A percentile compares a stretch with the other conserved stretches of the same genome.
Conservation (phyloP, 805 yeast genomes). For the Starmera amethionina region DNA sequence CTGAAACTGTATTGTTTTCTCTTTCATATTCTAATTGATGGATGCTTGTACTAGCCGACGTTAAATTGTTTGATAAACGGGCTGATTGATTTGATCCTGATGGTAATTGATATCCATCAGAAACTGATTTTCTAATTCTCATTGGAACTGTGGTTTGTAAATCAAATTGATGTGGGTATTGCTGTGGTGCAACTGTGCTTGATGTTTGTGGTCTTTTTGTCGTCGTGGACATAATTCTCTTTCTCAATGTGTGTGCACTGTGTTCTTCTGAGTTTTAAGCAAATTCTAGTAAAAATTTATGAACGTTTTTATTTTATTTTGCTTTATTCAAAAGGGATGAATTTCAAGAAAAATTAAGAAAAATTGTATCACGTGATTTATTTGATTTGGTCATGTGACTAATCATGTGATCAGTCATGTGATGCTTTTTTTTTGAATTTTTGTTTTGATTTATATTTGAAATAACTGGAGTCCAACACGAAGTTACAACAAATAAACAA, state of each 20-base stretch:
- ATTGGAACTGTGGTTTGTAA: conserved; percentile 49
- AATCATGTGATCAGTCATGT: no score
- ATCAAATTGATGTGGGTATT: conserved; percentile 23
- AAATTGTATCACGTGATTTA: no score
- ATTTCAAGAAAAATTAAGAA: no score
- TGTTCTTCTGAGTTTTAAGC: not conserved
- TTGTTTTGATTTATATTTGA: no score
- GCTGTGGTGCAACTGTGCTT: conserved; percentile 14
- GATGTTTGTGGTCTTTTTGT: not conserved
- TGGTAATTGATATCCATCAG: conserved; percentile 42
- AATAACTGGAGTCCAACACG: no score
- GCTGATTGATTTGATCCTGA: conserved; percentile 3
- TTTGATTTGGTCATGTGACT: no score
- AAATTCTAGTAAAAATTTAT: no score
- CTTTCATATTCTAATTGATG: conserved; percentile 12
- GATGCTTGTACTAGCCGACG: conserved; percentile 3
- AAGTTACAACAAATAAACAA: no score
- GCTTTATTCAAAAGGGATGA: no score
- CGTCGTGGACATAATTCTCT: not conserved
- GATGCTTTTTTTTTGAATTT: no score
- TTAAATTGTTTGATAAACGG: conserved; percentile 10
- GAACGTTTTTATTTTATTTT: no score
- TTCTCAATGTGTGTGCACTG: not conserved
- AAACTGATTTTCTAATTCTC: conserved; percentile 60
- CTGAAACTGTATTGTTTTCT: conserved; percentile 14